phyloP scores from a whole-genome alignment of 1,139 yeast species.

The Zygosaccharomyces pseudobailii region DNA sequence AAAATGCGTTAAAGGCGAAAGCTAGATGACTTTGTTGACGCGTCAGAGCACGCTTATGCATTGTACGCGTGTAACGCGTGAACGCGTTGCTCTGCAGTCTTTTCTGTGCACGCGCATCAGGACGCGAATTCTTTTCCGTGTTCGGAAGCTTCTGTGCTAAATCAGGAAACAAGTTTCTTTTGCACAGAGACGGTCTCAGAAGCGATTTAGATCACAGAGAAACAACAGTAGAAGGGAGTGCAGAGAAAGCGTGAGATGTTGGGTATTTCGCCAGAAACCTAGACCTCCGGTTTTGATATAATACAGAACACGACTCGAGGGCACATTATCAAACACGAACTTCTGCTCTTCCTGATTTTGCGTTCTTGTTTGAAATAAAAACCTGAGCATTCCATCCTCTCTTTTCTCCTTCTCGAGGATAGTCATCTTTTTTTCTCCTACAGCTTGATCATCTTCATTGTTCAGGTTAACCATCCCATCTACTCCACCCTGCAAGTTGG shows the following conservation, averaged over 20 bases:
- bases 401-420: neutral
- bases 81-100: neutral
- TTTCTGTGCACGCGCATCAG: neutral
- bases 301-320: neutral
- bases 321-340: neutral
- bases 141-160: neutral
- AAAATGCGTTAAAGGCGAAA: neutral
- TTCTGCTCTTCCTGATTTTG: neutral
- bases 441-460: neutral
- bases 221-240: neutral
- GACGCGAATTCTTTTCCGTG: neutral
- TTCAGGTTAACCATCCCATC: neutral
- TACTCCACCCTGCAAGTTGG: neutral
- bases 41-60: neutral
- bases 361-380: neutral
- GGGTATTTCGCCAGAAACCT: neutral
- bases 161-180: neutral
- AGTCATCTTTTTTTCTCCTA: neutral
- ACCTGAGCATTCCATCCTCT: neutral
- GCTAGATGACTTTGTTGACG: neutral
- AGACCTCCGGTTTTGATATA: neutral
- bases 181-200: neutral
- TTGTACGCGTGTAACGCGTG: neutral
- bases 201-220: neutral
- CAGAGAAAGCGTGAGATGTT: neutral